Conservation (phyloP, 768 basidiomycete species). For the Rhizopogon vesiculosus region DNA sequence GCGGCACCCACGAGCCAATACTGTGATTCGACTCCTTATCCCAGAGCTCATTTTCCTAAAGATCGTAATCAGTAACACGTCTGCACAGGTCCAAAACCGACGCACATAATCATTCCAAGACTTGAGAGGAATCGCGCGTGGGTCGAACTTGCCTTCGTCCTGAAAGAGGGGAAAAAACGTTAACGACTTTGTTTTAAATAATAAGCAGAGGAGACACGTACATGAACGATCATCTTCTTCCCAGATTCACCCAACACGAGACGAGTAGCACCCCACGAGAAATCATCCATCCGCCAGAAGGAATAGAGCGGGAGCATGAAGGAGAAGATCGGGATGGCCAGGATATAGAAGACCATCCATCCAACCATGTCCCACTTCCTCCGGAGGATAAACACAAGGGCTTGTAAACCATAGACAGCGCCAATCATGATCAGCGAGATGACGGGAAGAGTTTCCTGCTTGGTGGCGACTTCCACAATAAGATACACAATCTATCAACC, state of each 20-base stretch:
- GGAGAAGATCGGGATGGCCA: conserved; percentile 91
- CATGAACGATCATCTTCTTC: conserved; percentile 94
- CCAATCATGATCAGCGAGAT: conserved; percentile 90
- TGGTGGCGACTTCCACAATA: conserved; percentile 69
- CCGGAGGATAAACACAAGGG: conserved; percentile 84
- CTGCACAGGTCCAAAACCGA: conserved; percentile 6
- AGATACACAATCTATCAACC: conserved; percentile 74
- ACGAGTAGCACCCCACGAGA: conserved; percentile 94
- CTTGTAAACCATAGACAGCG: conserved; percentile 93
- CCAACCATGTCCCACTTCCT: conserved; percentile 99
- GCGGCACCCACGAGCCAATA: conserved; percentile 89
- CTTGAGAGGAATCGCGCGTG: conserved; percentile 88
- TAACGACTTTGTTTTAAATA: conserved; percentile 2
- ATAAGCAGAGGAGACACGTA: conserved; percentile 34
- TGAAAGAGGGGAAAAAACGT: conserved; percentile 22
- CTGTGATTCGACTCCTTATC: conserved; percentile 96
- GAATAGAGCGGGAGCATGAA: conserved; percentile 92
- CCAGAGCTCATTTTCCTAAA: conserved; percentile 92
- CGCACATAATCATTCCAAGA: conserved; percentile 94
- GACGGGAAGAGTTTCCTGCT: conserved; percentile 65
- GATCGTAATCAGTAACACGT: conserved; percentile 1
- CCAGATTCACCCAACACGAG: conserved; percentile 91
- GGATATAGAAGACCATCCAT: conserved; percentile 95
- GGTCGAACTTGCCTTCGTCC: conserved; percentile 99
- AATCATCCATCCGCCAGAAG: conserved; percentile 98